Conservation (phyloP, 805 yeast genomes). For the Starmerella vaccinii region DNA sequence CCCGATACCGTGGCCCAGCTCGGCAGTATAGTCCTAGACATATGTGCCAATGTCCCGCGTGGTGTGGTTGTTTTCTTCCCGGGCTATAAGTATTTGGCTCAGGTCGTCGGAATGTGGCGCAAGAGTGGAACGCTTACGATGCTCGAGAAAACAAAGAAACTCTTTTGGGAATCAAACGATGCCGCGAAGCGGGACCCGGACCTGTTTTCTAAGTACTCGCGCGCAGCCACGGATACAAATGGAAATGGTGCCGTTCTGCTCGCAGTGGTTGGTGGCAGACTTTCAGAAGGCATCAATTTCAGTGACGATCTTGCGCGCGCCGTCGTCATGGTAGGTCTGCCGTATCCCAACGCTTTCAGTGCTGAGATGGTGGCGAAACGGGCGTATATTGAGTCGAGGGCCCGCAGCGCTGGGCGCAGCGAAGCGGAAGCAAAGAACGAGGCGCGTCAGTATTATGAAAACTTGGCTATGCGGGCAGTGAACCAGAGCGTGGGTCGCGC, state of each 20-base stretch:
- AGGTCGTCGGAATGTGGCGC: slow-evolving; percentile 48
- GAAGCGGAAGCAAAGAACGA: slow-evolving; percentile 28
- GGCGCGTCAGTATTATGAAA: slow-evolving; percentile 61
- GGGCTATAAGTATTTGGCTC: slow-evolving; percentile 60
- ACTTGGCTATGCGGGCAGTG: slow-evolving; percentile 79
- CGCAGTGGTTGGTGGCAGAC: slow-evolving; percentile 84
- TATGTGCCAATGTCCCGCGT: slow-evolving; percentile 44
- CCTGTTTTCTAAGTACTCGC: slow-evolving; percentile 43
- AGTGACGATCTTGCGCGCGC: slow-evolving; percentile 80
- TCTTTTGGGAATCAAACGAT: slow-evolving; percentile 44
- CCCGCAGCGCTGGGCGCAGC: slow-evolving; percentile 42
- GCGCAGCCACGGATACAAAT: slow-evolving; percentile 29
- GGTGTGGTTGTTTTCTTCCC: slow-evolving; percentile 82
- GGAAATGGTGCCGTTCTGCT: slow-evolving; percentile 54
- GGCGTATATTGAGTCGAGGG: slow-evolving; percentile 47
- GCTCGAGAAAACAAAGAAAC: slow-evolving; percentile 31
- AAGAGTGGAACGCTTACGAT: slow-evolving; percentile 21
- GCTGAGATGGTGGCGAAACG: slow-evolving; percentile 71
- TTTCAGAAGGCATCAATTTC: slow-evolving; percentile 90
- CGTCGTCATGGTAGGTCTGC: slow-evolving; percentile 76
- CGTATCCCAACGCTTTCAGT: slow-evolving; percentile 75
- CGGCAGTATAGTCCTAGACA: slow-evolving; percentile 40
- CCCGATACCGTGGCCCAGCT: slow-evolving; percentile 38
- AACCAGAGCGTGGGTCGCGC: slow-evolving; percentile 91
- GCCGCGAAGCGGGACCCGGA: slow-evolving; percentile 33